These are phyloP conservation scores for Rhodotorula sp. DNA, from an alignment of 1,284 basidiomycete genomes.

Conservation along the genomic window DNA sequence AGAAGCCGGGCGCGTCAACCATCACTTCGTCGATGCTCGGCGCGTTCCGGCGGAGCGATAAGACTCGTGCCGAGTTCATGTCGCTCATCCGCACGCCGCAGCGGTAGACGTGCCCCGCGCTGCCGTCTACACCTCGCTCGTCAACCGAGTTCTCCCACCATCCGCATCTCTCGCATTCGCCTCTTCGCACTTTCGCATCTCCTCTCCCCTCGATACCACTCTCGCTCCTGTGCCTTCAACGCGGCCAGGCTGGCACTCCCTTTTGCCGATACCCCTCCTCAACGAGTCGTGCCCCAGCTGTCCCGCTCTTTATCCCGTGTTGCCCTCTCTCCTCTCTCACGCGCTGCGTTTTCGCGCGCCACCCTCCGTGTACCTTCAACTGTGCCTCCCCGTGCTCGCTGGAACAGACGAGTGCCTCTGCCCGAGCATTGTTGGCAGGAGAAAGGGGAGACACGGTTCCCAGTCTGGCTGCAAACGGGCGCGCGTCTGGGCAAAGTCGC, in stretches of 20 bases:
- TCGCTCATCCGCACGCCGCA: conserved; percentile 50
- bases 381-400: neutral
- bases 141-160: neutral
- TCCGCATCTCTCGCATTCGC: neutral
- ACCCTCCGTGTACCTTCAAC: neutral
- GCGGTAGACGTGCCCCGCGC: neutral
- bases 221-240: neutral
- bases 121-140: neutral
- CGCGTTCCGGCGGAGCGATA: conserved; percentile 94
- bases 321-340: neutral
- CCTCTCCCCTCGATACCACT: neutral
- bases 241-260: neutral
- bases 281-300: neutral
- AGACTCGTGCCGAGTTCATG: conserved; percentile 85
- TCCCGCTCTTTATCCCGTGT: neutral
- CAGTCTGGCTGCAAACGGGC: neutral
- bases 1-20: conserved; percentile 94
- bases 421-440: neutral
- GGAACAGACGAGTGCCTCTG: neutral
- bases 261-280: neutral
- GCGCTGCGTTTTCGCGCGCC: neutral
- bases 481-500: neutral
- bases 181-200: too few relatives aligned
- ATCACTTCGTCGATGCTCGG: conserved; percentile 99
- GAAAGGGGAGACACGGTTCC: neutral